Conservation (phyloP, 2,329 filamentous ascomycete species). For the Cyclaneusma minus region DNA sequence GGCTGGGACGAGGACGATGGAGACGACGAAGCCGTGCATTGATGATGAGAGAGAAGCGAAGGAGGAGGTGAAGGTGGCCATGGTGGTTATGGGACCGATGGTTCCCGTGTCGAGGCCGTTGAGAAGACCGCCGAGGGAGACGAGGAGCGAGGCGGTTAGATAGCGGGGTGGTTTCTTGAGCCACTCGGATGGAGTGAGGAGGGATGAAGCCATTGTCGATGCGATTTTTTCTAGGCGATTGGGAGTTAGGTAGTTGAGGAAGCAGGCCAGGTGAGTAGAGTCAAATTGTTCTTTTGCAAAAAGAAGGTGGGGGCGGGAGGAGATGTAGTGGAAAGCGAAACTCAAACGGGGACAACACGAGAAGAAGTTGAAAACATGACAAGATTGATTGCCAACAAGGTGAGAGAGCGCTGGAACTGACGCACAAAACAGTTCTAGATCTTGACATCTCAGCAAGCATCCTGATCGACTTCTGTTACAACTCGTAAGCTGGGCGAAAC, state of each 20-base stretch:
- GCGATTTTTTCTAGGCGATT: background rate
- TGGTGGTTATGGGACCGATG: slow-evolving; percentile 34
- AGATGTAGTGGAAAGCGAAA: too few species aligned
- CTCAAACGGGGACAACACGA: too few species aligned
- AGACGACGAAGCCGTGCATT: slow-evolving; percentile 41
- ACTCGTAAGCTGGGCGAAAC: too few species aligned
- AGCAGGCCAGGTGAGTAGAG: background rate
- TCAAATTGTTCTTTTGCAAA: too few species aligned
- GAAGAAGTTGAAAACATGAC: too few species aligned
- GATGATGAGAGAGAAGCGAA: slow-evolving; percentile 35
- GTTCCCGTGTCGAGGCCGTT: slow-evolving; percentile 28
- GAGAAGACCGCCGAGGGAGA: slow-evolving; percentile 12
- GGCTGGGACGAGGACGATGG: slow-evolving; percentile 40
- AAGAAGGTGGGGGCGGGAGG: too few species aligned
- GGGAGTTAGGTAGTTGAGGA: background rate
- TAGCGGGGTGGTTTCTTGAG: too few species aligned
- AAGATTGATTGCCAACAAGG: too few species aligned
- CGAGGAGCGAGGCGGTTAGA: slow-evolving; percentile 12
- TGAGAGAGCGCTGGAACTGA: too few species aligned
- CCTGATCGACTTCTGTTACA: too few species aligned
- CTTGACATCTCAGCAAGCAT: too few species aligned
- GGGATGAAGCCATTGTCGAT: background rate
- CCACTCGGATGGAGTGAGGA: background rate
- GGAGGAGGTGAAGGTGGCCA: slow-evolving; percentile 25
- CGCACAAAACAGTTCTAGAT: too few species aligned